phyloP scores from a whole-genome alignment of 1,284 basidiomycete species.

The Austroboletus novae-zelandiae region DNA sequence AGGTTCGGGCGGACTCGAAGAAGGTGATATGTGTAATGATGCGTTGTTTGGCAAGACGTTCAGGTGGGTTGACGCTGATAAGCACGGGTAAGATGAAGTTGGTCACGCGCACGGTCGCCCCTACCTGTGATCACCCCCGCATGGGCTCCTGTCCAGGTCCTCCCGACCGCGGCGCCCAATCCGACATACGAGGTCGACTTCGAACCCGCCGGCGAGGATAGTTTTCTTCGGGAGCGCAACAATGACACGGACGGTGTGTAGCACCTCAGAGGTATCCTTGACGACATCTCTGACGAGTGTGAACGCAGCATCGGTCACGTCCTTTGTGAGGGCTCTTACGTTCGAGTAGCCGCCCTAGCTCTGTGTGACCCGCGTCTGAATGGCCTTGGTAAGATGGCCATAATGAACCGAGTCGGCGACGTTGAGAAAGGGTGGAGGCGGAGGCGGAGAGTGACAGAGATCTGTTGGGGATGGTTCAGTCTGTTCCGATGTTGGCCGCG shows the following conservation, averaged over 20 bases:
- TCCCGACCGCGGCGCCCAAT: too few relatives aligned
- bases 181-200: too few relatives aligned
- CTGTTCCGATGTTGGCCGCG: constrained; percentile 40
- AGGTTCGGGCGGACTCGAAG: too few relatives aligned
- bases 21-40: too few relatives aligned
- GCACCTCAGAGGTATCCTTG: too few relatives aligned
- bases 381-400: too few relatives aligned
- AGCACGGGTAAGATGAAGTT: too few relatives aligned
- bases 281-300: constrained; percentile 20
- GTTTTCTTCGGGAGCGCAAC: constrained; percentile 41
- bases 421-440: constrained; percentile 38
- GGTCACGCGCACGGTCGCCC: too few relatives aligned
- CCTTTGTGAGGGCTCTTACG: constrained; percentile 33
- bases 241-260: constrained; percentile 35
- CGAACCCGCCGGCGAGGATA: too few relatives aligned
- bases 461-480: constrained; percentile 44
- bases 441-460: constrained; percentile 40
- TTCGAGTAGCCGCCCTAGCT: constrained; percentile 18
- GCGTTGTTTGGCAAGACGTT: too few relatives aligned
- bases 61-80: too few relatives aligned
- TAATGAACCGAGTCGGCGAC: constrained; percentile 50
- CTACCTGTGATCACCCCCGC: too few relatives aligned
- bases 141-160: not conserved
- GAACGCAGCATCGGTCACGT: constrained; percentile 36
- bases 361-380: not conserved